A percentile compares a stretch with the other conserved stretches of the same genome.
phyloP scores from a whole-genome alignment of 441 rosid genomes.

The Eruca vesicaria region DNA sequence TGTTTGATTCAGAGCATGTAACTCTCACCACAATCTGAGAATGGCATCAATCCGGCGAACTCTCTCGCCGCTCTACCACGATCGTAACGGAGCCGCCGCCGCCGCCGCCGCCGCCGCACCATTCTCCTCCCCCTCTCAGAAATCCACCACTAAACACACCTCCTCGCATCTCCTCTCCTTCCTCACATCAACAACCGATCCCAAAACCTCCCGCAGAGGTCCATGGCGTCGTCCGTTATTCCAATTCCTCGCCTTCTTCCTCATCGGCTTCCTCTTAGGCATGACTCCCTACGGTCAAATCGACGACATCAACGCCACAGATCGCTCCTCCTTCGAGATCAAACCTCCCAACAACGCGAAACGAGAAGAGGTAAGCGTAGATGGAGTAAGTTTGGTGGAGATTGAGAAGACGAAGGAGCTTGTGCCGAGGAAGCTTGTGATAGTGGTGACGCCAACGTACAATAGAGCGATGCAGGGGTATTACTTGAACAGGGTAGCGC shows the following conservation, averaged over 20 bases:
- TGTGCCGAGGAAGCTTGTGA: slow-evolving; percentile 61
- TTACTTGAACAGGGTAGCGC: slow-evolving; percentile 71
- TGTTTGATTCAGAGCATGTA: slow-evolving; percentile 6
- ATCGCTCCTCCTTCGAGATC: slow-evolving; percentile 61
- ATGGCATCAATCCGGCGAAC: slow-evolving; percentile 95
- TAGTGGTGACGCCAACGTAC: slow-evolving; percentile 90
- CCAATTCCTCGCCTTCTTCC: slow-evolving; percentile 61
- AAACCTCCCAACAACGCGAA: slow-evolving; percentile 46
- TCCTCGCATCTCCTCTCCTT: slow-evolving; percentile 34
- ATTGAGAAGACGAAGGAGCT: slow-evolving; percentile 11
- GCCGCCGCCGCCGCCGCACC: slow-evolving; percentile 47
- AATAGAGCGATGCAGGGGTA: slow-evolving; percentile 81
- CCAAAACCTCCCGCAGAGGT: slow-evolving; percentile 43
- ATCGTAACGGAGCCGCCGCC: slow-evolving; percentile 41
- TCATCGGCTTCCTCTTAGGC: slow-evolving; percentile 64
- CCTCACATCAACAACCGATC: slow-evolving; percentile 26
- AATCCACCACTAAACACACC: slow-evolving; percentile 35
- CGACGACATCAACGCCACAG: slow-evolving; percentile 38
- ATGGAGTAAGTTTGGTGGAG: slow-evolving; percentile 45
- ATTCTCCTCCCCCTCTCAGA: slow-evolving; percentile 39
- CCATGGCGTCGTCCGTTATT: slow-evolving; percentile 61
- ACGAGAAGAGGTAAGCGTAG: slow-evolving; percentile 35
- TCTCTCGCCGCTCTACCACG: slow-evolving; percentile 67
- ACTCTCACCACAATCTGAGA: slow-evolving; percentile 22
- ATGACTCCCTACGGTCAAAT: slow-evolving; percentile 60